Conservation (phyloP, 1,139 yeast species). For the Kodamaea plutei region DNA sequence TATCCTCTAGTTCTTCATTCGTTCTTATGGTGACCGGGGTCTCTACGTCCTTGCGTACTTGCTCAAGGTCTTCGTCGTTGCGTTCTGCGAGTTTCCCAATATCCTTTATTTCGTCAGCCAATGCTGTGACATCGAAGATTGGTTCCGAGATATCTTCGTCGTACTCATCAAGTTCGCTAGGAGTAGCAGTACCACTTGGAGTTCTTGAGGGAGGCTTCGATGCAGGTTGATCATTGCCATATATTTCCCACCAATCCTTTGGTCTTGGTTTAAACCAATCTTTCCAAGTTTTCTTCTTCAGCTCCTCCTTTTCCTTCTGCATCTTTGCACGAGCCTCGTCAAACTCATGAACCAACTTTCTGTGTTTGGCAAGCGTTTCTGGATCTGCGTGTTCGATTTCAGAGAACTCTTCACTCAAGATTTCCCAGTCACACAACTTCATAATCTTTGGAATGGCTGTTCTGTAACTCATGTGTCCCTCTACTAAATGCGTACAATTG, state of each 20-base stretch:
- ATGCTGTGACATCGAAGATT: slow-evolving; percentile 45
- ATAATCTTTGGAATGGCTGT: slow-evolving; percentile 84
- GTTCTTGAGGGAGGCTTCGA: slow-evolving; percentile 3
- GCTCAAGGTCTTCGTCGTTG: slow-evolving; percentile 15
- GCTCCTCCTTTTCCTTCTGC: slow-evolving; percentile 31
- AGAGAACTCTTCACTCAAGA: slow-evolving; percentile 83
- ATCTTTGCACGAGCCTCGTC: slow-evolving; percentile 75
- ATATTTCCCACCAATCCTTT: slow-evolving; percentile 86
- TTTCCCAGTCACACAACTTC: slow-evolving; percentile 69
- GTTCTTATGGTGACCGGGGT: too few species aligned
- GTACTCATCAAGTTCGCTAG: slow-evolving; percentile 6
- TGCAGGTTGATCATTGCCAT: slow-evolving; percentile 22
- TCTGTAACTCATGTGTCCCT: slow-evolving; percentile 97
- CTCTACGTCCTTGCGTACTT: slow-evolving; percentile 16
- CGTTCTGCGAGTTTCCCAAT: slow-evolving; percentile 31
- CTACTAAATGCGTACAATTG: slow-evolving; percentile 82
- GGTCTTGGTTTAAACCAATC: slow-evolving; percentile 72
- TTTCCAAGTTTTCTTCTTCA: slow-evolving; percentile 48
- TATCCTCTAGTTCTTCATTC: slow-evolving; percentile 21
- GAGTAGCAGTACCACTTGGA: slow-evolving; percentile 2
- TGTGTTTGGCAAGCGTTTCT: slow-evolving; percentile 75
- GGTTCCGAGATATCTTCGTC: slow-evolving; percentile 9
- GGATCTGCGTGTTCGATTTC: slow-evolving; percentile 98
- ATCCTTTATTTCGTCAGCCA: slow-evolving; percentile 42
- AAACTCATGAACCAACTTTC: slow-evolving; percentile 76